Evolutionary conservation across 2,329 filamentous ascomycete genomes (phyloP).

Genomic region (Chaetomiaceae sp.): DNA sequence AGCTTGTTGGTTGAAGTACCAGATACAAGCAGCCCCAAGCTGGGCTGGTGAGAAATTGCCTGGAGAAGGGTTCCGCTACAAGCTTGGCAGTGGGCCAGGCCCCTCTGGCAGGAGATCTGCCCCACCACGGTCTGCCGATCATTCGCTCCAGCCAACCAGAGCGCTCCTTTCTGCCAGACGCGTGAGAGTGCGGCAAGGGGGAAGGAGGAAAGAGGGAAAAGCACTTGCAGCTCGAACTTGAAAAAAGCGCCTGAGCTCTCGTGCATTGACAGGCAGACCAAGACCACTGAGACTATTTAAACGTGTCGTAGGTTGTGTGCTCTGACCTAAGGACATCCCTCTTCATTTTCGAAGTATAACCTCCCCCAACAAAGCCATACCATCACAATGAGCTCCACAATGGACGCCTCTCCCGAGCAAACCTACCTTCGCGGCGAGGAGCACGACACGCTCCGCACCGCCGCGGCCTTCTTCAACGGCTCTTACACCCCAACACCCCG

Average conservation of each 20-base stretch:
- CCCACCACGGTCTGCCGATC: neutral
- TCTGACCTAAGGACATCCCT: too few relatives aligned
- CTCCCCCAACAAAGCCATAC: too few relatives aligned
- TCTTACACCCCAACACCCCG: neutral
- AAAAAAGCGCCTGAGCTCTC: neutral
- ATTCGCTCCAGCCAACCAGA: conserved; percentile 3
- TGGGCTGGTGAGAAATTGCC: neutral
- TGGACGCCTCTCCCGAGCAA: too few relatives aligned
- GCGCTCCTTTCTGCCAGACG: neutral
- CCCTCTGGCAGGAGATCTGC: conserved; percentile 1
- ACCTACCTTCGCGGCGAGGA: too few relatives aligned
- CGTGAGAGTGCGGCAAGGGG: neutral
- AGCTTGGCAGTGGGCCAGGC: neutral
- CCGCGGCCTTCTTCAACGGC: neutral
- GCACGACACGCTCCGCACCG: too few relatives aligned
- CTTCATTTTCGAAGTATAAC: too few relatives aligned
- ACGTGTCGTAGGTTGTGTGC: too few relatives aligned
- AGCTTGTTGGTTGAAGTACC: neutral
- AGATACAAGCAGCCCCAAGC: neutral
- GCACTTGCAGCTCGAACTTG: neutral
- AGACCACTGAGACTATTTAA: too few relatives aligned
- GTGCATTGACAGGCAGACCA: too few relatives aligned
- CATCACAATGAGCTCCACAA: too few relatives aligned
- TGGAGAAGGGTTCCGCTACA: conserved; percentile 6
- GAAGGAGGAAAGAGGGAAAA: neutral